Evolutionary conservation across 768 basidiomycete genomes (phyloP).

Genomic region (Amanita rubescens): DNA sequence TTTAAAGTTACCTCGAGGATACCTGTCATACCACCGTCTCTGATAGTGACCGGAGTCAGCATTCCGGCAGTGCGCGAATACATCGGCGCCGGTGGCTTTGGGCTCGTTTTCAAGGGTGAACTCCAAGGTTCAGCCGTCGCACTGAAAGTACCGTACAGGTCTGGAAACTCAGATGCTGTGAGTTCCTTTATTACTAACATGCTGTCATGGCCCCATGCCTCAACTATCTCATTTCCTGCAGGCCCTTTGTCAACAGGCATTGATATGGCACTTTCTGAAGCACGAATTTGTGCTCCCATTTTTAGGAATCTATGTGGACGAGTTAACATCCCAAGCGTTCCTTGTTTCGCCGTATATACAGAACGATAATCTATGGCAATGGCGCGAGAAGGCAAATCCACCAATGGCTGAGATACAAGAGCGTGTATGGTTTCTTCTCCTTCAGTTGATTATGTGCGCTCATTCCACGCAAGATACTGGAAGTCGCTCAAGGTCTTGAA

Average conservation of each 20-base stretch:
- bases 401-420: not conserved
- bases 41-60: not conserved
- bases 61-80: not conserved
- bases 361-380: not conserved
- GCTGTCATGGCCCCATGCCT: not conserved
- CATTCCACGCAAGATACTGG: not conserved
- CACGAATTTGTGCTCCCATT: not conserved
- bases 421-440: not conserved
- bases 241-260: not conserved
- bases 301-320: not conserved
- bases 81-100: not conserved
- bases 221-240: not conserved
- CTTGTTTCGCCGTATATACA: not conserved
- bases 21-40: not conserved
- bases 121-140: not conserved
- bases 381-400: not conserved
- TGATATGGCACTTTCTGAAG: not conserved
- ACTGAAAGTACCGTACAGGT: not conserved
- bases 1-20: not conserved
- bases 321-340: not conserved
- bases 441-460: not conserved
- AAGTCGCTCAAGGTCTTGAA: not conserved
- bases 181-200: no score
- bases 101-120: not conserved
- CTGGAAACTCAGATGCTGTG: not conserved